Percentiles rank a stretch among this genome's conserved stretches.
Conservation (phyloP, 169 alveolate genomes). For the Babesia ovata region DNA sequence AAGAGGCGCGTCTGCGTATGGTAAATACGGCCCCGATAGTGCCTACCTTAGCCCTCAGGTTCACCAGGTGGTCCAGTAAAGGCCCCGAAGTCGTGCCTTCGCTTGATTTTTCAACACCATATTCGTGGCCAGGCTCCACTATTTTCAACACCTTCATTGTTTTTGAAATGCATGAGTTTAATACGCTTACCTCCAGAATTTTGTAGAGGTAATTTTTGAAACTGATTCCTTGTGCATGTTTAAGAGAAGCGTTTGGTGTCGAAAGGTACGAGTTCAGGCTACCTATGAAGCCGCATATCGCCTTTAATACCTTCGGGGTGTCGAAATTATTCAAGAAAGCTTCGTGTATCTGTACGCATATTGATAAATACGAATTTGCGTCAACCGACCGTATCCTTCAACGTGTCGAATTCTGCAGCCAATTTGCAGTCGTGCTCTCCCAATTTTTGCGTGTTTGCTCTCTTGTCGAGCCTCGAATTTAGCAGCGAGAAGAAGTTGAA, state of each 20-base stretch:
- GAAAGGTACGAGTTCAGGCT: conserved; percentile 73
- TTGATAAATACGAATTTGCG: background rate
- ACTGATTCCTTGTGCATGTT: conserved; percentile 50
- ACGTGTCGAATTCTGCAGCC: conserved; percentile 48
- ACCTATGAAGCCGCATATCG: conserved; percentile 74
- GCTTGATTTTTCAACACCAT: conserved; percentile 43
- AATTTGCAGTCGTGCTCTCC: conserved; percentile 63
- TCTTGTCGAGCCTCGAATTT: conserved; percentile 82
- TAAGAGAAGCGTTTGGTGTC: conserved; percentile 24
- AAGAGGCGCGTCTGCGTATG: conserved; percentile 45
- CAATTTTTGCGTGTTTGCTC: conserved; percentile 69
- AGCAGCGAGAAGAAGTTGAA: conserved; percentile 90
- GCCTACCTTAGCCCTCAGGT: conserved; percentile 58
- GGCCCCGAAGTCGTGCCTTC: conserved; percentile 41
- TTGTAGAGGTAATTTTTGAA: conserved; percentile 59
- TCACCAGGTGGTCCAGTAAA: conserved; percentile 42
- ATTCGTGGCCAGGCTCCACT: conserved; percentile 68
- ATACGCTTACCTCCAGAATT: conserved; percentile 48
- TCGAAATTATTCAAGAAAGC: conserved; percentile 87
- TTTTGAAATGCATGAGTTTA: background rate
- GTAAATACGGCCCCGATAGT: background rate
- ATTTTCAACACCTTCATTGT: conserved; percentile 50
- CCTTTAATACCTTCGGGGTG: conserved; percentile 84
- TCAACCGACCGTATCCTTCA: conserved; percentile 66
- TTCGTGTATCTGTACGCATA: conserved; percentile 70